Percentiles rank a stretch among this genome's conserved stretches.
Conservation (phyloP, 2,329 filamentous ascomycete genomes). For the Hymenoscyphus fraxineus region DNA sequence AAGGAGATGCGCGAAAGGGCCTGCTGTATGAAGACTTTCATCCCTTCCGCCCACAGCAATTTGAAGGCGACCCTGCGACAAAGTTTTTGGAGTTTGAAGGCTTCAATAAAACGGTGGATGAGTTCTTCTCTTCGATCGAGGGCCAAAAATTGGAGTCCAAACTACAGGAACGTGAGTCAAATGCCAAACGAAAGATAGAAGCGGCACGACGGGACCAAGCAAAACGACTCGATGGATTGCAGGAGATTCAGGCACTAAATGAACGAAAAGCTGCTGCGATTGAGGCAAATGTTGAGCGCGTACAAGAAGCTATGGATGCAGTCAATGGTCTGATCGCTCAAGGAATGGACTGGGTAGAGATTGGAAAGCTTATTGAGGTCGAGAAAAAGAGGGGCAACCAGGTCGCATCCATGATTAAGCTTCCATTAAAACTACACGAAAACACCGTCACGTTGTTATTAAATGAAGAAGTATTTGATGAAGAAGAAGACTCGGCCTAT, state of each 20-base stretch:
- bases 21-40: conserved; percentile 93
- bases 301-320: conserved; percentile 88
- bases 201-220: conserved; percentile 79
- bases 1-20: conserved; percentile 37
- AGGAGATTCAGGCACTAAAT: conserved; percentile 77
- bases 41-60: conserved; percentile 80
- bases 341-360: conserved; percentile 97
- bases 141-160: conserved; percentile 86
- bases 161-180: conserved; percentile 75
- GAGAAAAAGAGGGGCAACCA: conserved; percentile 79
- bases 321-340: conserved; percentile 88
- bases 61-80: conserved; percentile 61
- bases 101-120: conserved; percentile 91
- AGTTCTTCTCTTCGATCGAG: conserved; percentile 96
- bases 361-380: conserved; percentile 80
- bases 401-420: conserved; percentile 79
- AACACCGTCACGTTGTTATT: conserved; percentile 81
- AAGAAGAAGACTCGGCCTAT: conserved; percentile 49
- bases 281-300: conserved; percentile 82
- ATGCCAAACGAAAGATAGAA: conserved; percentile 79
- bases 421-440: conserved; percentile 86
- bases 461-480: conserved; percentile 57
- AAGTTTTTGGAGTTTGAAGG: conserved; percentile 73
- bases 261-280: conserved; percentile 86
- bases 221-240: conserved; percentile 78